These are phyloP conservation scores for Starmerella bombicola DNA, from an alignment of 805 yeast genomes.

Conservation along the genomic window DNA sequence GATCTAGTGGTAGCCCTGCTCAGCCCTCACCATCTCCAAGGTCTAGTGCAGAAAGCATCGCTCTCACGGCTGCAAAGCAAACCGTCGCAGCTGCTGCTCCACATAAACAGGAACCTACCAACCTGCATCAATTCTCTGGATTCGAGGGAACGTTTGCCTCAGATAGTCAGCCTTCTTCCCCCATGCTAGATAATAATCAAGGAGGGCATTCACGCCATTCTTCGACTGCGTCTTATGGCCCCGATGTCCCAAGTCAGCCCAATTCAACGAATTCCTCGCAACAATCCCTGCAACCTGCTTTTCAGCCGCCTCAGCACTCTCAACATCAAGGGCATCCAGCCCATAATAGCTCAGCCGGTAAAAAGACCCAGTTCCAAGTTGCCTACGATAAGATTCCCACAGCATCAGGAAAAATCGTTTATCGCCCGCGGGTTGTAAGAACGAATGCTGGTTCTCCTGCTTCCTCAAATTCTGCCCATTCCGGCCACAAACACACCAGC, in stretches of 20 bases:
- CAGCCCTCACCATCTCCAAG: constrained; percentile 13
- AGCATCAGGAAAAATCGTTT: constrained; percentile 12
- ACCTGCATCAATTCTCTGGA: constrained; percentile 13
- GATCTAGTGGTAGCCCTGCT: background rate
- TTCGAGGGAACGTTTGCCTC: constrained; percentile 16
- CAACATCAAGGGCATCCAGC: background rate
- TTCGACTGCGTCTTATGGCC: background rate
- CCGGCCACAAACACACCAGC: background rate
- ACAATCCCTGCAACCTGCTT: background rate
- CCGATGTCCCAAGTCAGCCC: no score
- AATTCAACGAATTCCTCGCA: background rate
- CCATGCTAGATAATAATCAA: background rate
- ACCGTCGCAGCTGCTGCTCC: constrained; percentile 5
- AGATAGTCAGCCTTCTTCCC: constrained; percentile 16
- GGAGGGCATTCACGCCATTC: background rate
- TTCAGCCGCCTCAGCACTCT: background rate
- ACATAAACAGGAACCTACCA: constrained; percentile 1
- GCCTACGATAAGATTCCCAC: constrained; percentile 17
- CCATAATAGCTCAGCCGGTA: background rate
- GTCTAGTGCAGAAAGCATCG: constrained; percentile 11
- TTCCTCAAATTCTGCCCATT: background rate
- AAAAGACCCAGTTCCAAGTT: constrained; percentile 15
- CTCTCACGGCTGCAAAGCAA: constrained; percentile 13
- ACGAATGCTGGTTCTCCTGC: background rate
- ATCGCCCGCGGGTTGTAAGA: constrained; percentile 18